A percentile compares a stretch with the other conserved stretches of the same genome.
These are phyloP conservation scores for Neovahlkampfia damariscottae DNA, from an alignment of 78 protist species.

Conservation along the genomic window DNA sequence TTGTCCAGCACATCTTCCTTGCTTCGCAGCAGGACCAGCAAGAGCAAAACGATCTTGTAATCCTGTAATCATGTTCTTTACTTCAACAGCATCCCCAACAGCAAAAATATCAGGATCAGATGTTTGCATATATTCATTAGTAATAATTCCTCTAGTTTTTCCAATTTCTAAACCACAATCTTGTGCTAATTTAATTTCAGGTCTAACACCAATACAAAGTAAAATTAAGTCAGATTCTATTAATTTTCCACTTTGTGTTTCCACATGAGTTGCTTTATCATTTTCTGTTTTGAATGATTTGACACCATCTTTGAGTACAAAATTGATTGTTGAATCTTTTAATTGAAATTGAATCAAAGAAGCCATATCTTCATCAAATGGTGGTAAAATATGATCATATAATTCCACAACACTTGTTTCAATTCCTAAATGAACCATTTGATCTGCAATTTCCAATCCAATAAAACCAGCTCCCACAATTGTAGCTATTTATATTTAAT, in stretches of 20 bases:
- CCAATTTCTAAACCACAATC: conserved; percentile 24
- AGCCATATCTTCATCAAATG: conserved; percentile 44
- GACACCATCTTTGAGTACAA: neutral
- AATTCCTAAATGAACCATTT: conserved; percentile 1
- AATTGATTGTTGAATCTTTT: neutral
- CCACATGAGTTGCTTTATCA: neutral
- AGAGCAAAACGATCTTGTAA: neutral
- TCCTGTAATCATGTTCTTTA: neutral
- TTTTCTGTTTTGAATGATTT: neutral
- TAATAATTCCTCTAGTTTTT: conserved; percentile 12
- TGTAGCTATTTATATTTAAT: no score
- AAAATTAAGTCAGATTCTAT: conserved; percentile 8
- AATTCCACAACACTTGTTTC: conserved; percentile 22
- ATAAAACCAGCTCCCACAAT: conserved; percentile 59
- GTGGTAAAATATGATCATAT: conserved; percentile 24
- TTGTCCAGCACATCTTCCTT: conserved; percentile 35
- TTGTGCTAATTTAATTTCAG: conserved; percentile 23
- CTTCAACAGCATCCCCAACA: conserved; percentile 29
- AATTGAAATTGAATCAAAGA: neutral
- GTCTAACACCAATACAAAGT: conserved; percentile 37
- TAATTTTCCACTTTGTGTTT: neutral
- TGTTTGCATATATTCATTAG: conserved; percentile 18
- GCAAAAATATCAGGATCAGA: conserved; percentile 27
- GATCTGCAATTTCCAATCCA: conserved; percentile 50
- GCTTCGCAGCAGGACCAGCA: conserved; percentile 45